Evolutionary conservation across 257 asterid genomes (phyloP), one percentile per base, ranked within the genome.

Genomic region (Coffea eugenioides): DNA sequence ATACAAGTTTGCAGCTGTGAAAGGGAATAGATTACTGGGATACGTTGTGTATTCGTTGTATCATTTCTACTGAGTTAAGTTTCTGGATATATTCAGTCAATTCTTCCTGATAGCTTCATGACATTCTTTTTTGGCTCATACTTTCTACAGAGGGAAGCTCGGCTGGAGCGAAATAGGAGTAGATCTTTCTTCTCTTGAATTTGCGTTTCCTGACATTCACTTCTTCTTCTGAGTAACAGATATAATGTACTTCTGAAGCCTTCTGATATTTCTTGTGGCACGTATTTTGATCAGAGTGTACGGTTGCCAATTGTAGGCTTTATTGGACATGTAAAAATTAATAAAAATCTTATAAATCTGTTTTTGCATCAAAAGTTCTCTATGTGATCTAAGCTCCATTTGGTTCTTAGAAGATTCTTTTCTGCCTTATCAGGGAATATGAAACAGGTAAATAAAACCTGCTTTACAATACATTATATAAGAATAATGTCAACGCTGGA

Each of bases 131-230:
- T 39, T 59, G 71, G 21, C 41, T 59, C 57, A 52, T 78, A 54
- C 25, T 51, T 66, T 72, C 49, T 77, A 77, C 93, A 95, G 99
- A 93, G 99, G 88, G 99, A 95, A 88, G 99, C 96, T 21, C 91
- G 98, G 81, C 83, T 95, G 80, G 99, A 95, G 82, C 97, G 97
- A 79, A 95, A 95, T 85, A 82, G 87, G 82, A 91, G 69, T 68
- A 92, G 97, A 5, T 91, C 97, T 56, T 78, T 95, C 57, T 95
- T 93, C 79, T 93, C 97, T 20, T 95, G 93, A 93, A 80, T 21
- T 74, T 81, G 67, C 54, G 15, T 46, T 12, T 9, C 8, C 45
- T 8, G 74, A 49, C 66, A 46, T 57, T 34, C 25, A 15, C 25
- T 82, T 45, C 82, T 52, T 52, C 73, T 46, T 75, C 25, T 52